Conservation (phyloP, 2,329 filamentous ascomycete species). For the Fusarium tuaranense region DNA sequence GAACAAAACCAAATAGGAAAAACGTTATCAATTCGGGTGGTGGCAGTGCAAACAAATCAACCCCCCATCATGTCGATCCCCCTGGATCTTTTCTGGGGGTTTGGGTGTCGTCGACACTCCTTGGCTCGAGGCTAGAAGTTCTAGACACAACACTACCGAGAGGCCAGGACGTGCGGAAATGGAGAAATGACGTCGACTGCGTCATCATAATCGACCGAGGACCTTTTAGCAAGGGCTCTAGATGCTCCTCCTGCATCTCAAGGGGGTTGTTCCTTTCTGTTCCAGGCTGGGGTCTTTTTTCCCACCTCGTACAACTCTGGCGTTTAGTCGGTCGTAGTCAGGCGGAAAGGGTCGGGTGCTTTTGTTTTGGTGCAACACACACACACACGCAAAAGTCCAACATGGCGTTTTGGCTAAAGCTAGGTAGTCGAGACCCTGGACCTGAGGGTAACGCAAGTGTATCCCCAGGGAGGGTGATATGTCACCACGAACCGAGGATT, state of each 20-base stretch:
- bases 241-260: neutral
- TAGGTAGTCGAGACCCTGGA: neutral
- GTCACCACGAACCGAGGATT: neutral
- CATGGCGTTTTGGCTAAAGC: constrained; percentile 1
- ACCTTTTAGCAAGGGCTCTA: neutral
- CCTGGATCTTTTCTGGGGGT: constrained; percentile 11
- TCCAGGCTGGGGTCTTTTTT: neutral
- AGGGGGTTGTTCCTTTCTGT: neutral
- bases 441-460: neutral
- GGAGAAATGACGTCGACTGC: constrained; percentile 28
- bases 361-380: neutral
- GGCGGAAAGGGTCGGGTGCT: neutral
- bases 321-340: neutral
- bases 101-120: neutral
- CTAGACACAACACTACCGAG: constrained; percentile 31
- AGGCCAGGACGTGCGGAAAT: constrained; percentile 20
- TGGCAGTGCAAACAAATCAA: neutral
- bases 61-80: constrained; percentile 5
- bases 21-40: neutral
- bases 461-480: neutral
- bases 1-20: neutral
- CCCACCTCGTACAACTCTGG: neutral
- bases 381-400: neutral
- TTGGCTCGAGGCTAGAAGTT: constrained; percentile 28
- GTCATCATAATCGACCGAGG: constrained; percentile 12